phyloP scores from a whole-genome alignment of 352 stramenopile genomes.

The Globisporangium megalacanthum region DNA sequence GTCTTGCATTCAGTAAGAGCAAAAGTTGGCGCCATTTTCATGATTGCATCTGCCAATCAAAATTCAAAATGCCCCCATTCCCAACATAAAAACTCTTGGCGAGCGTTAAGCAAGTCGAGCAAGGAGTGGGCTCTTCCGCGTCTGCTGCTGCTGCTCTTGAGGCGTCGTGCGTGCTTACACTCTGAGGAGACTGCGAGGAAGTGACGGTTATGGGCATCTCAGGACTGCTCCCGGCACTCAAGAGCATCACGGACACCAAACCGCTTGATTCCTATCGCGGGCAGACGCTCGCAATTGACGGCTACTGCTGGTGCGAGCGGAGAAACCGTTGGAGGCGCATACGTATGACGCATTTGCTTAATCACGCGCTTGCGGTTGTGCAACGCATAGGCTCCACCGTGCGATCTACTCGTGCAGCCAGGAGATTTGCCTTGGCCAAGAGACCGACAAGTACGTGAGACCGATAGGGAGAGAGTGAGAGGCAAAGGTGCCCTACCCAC shows the following conservation, averaged over 20 bases:
- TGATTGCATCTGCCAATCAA: background rate
- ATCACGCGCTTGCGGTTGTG: background rate
- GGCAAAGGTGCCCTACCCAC: background rate
- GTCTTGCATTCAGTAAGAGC: background rate
- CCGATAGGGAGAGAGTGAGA: background rate
- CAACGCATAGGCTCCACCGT: conserved; percentile 56
- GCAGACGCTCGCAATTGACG: conserved; percentile 69
- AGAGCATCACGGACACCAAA: conserved; percentile 68
- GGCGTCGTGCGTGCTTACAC: background rate
- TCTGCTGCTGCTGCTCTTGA: background rate
- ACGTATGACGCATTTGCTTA: background rate
- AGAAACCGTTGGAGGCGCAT: no score
- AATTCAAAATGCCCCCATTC: no score
- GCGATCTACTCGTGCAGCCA: conserved; percentile 73
- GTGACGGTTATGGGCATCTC: conserved; percentile 41
- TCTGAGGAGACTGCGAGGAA: background rate
- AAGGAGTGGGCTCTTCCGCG: background rate
- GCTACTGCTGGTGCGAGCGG: conserved; percentile 69
- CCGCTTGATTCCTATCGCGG: conserved; percentile 46
- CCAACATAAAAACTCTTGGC: conserved; percentile 1
- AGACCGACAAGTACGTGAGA: conserved; percentile 56
- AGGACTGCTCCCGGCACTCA: conserved; percentile 59
- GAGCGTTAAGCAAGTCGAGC: conserved; percentile 17
- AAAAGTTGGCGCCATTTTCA: conserved; percentile 27
- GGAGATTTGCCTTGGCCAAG: conserved; percentile 59